Base-by-base conservation (phyloP, 345 rosid species). In the Geranium rotundifolium region DNA sequence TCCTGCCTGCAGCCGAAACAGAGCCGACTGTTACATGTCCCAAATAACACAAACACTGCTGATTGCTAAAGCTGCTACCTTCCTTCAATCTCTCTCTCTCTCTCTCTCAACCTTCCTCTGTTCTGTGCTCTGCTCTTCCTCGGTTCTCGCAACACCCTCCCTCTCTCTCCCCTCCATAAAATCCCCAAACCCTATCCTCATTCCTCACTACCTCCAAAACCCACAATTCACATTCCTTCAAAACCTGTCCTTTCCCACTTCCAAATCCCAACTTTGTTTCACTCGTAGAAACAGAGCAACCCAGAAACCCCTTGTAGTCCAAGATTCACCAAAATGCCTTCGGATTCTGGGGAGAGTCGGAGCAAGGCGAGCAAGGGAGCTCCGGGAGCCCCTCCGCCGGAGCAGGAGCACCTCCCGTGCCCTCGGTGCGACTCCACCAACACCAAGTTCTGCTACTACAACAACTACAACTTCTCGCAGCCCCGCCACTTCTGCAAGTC, bases 401-500 rank as follows among this genome's bases (percentile, higher is more conserved):
- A 34, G 76, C 81, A 34, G 41, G 41, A 34, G 64, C 98, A 91
- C 62, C 86, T 91, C 17, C 86, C 96, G 1, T 91, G 98, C 57
- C 98, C 98, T 2, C 96, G 98, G 37, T 34, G 41, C 41, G 41
- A 34, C 41, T 34, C 41, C 41, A 34, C 41, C 41, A 34, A 34
- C 41, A 34, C 41, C 41, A 34, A 34, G 41, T 34, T 34, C 41
- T 34, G 41, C 41, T 34, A 34, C 41, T 34, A 34, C 79, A 91
- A 91, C 82, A 91, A 91, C 90, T 91, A 91, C 75, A 91, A 91
- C 69, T 86, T 83, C 70, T 91, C 96, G 16, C 97, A 91, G 88
- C 97, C 97, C n/a, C 97, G 97, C 31, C 97, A 91, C 73, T 91
- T 91, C 81, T 91, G 97, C 71, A 91, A 91, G 74, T 68, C 95